A percentile compares a stretch with the other conserved stretches of the same genome.
phyloP scores from a whole-genome alignment of 1,284 basidiomycete species.

The Microbotryum silenes-acaulis region DNA sequence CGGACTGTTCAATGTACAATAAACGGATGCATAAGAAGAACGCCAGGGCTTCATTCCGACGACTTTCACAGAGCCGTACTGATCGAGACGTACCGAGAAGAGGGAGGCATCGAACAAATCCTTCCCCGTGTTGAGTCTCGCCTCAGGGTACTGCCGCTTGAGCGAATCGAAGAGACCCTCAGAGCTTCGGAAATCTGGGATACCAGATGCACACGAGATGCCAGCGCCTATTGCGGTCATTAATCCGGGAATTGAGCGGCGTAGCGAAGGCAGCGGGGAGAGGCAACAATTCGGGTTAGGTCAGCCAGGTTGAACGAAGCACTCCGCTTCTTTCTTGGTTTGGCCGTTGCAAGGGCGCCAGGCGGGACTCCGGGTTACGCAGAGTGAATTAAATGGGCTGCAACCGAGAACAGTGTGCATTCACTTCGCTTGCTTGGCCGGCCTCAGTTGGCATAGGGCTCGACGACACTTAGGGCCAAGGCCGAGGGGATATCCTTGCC shows the following conservation, averaged over 20 bases:
- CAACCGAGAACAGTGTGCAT: too few species aligned
- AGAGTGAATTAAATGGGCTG: too few species aligned
- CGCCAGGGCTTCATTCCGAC: too few species aligned
- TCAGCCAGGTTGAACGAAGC: too few species aligned
- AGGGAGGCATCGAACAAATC: slow-evolving; percentile 87
- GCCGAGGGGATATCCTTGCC: too few species aligned
- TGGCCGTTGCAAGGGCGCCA: too few species aligned
- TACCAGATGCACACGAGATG: slow-evolving; percentile 80
- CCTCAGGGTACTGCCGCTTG: slow-evolving; percentile 68
- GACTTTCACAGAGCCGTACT: not conserved
- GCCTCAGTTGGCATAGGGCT: too few species aligned
- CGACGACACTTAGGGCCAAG: too few species aligned
- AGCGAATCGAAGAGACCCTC: slow-evolving; percentile 69
- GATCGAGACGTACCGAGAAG: slow-evolving; percentile 59
- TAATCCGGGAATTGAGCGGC: not conserved
- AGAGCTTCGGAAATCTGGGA: slow-evolving; percentile 83
- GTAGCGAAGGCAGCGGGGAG: not conserved
- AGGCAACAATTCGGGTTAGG: too few species aligned
- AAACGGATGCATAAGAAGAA: too few species aligned
- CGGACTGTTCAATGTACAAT: slow-evolving; percentile 49
- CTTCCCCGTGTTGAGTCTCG: slow-evolving; percentile 64
- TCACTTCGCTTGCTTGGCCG: not conserved
- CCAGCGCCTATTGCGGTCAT: slow-evolving; percentile 57
- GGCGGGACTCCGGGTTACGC: too few species aligned
- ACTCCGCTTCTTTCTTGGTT: too few species aligned